Base-by-base conservation (phyloP, 768 basidiomycete genomes). In the Lactarius quietus region DNA sequence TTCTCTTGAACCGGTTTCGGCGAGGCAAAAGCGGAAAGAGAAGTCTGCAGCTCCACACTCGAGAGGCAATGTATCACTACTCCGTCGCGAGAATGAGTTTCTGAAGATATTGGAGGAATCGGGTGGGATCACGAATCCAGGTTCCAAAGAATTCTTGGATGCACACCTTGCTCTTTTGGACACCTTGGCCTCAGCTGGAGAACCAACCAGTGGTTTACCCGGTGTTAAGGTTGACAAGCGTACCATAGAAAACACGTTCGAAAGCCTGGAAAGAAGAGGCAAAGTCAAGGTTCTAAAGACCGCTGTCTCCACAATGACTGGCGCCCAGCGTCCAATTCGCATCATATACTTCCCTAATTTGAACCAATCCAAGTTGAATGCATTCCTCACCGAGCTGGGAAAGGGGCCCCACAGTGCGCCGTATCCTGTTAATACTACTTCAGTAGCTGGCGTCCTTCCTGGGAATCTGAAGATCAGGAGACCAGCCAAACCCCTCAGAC, bases 21-120 rank as follows among this genome's bases (percentile, higher is more conserved):
- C 70, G 26, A 51, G 69, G 15, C 57, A 61, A 18, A 71, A 69
- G 62, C 53, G 64, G 15, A 60, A 61, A 33, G 69, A 65, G 31
- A 61, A 60, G 36, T 59, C 26, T 23, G 15, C 26, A 45, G 48
- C 36, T 59, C 45, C 41, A 8, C 73, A 76, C 35, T 65, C 76
- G 33, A 83, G 81, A 67, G 78, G 84, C 56, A 95, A 93, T 68
- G 84, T 94, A 29, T 90, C 92, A 18, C 82, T 88, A 63, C 77
- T 92, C 48, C 85, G 90, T 4, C 84, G 93, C 26, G 91, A 94
- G 77, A 91, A 89, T 66, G 93, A 95, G 74, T 74, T 94, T 56
- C 72, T 86, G 61, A 85, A 83, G 35, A 81, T 90, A 26, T 75
- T 93, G n/a, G 81, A 86, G 62, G 80, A 78, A 28, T 75, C 82